Conservation (phyloP, 306 rosid genomes). For the Corylus avellana region DNA sequence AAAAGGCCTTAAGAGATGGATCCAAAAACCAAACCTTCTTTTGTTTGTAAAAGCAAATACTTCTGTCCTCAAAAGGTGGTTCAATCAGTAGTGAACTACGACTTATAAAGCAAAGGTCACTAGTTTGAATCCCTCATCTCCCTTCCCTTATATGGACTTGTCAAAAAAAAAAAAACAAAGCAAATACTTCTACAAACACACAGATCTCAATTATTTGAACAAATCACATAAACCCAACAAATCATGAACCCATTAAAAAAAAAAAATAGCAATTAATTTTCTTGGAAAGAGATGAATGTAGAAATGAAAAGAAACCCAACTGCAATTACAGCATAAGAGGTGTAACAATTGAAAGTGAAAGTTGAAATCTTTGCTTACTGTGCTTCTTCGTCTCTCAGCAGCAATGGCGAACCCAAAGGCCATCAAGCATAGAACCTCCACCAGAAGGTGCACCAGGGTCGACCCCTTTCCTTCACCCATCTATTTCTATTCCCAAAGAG, state of each 20-base stretch:
- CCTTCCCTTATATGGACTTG: too few relatives aligned
- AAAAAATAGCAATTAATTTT: neutral
- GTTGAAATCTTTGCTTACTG: conserved; percentile 40
- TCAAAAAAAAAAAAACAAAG: neutral
- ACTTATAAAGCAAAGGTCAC: too few relatives aligned
- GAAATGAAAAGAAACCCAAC: neutral
- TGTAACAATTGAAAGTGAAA: neutral
- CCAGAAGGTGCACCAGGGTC: conserved; percentile 73
- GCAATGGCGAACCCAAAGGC: conserved; percentile 99
- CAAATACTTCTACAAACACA: neutral
- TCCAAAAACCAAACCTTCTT: too few relatives aligned
- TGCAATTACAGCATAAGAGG: neutral
- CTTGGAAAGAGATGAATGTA: neutral
- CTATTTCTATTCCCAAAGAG: conserved; percentile 10
- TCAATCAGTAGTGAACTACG: too few relatives aligned
- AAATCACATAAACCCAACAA: neutral
- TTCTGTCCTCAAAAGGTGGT: too few relatives aligned
- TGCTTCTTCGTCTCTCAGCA: conserved; percentile 87
- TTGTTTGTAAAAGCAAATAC: too few relatives aligned
- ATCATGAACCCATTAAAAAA: neutral
- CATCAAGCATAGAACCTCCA: conserved; percentile 62
- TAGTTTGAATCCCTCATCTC: too few relatives aligned
- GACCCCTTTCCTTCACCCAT: conserved; percentile 90
- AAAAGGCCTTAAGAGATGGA: too few relatives aligned
- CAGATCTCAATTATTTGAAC: conserved; percentile 1